Conservation (phyloP, 73 alveolate genomes). For the Tetrahymena elliotti region DNA sequence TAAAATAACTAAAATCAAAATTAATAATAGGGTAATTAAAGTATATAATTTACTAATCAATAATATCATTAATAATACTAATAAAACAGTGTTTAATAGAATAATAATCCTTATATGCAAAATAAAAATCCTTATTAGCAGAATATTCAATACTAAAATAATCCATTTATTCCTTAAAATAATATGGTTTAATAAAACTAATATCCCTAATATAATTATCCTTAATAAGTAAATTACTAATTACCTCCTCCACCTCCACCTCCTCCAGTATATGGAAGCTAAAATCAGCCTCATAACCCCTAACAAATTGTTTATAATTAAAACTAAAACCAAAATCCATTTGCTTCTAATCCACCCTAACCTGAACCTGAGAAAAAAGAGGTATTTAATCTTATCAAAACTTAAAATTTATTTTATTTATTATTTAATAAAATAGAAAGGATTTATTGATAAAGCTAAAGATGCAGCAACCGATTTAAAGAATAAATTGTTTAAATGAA, state of each 20-base stretch:
- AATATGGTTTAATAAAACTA: neutral
- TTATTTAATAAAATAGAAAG: neutral
- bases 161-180: neutral
- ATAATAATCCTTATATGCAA: neutral
- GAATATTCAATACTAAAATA: neutral
- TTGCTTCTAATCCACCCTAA: neutral
- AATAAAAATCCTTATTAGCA: neutral
- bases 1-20: neutral
- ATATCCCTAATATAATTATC: neutral
- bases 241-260: neutral
- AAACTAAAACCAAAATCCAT: neutral
- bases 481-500: neutral
- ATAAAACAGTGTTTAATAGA: neutral
- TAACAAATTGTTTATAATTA: neutral
- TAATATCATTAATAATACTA: neutral
- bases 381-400: neutral
- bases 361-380: neutral
- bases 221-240: neutral
- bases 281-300: neutral
- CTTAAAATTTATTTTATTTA: neutral
- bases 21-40: neutral
- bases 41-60: neutral
- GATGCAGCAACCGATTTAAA: neutral
- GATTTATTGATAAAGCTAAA: neutral
- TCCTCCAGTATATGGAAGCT: neutral